These are phyloP conservation scores for Parachlorella kessleri DNA, from an alignment of 139 green algal species.

Conservation along the genomic window DNA sequence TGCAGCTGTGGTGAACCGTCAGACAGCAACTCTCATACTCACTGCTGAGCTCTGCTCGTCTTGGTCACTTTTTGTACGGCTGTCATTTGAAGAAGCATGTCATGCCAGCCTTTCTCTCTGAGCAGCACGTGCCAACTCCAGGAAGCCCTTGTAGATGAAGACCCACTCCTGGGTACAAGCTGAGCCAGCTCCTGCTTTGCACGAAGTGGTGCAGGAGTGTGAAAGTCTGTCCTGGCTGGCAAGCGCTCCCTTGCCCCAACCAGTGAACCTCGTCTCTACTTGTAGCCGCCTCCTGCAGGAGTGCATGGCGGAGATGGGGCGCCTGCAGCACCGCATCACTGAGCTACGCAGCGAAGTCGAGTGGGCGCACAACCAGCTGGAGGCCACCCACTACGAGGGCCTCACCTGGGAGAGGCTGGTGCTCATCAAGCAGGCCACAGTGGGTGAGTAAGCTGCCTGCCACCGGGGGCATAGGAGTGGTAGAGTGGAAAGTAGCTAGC, in stretches of 20 bases:
- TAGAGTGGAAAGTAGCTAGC: too few relatives aligned
- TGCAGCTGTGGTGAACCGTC: too few relatives aligned
- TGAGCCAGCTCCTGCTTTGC: too few relatives aligned
- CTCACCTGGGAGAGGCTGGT: slow-evolving; percentile 23
- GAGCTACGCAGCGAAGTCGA: slow-evolving; percentile 35
- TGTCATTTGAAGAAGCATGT: too few relatives aligned
- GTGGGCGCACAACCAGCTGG: slow-evolving; percentile 21
- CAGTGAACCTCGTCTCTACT: neutral
- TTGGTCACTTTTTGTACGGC: too few relatives aligned
- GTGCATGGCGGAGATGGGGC: slow-evolving; percentile 36
- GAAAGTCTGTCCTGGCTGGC: neutral
- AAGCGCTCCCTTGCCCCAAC: neutral
- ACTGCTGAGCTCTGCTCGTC: too few relatives aligned
- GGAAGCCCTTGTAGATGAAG: too few relatives aligned
- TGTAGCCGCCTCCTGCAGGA: neutral
- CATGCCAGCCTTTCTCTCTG: too few relatives aligned
- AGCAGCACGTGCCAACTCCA: too few relatives aligned
- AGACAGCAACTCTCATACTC: too few relatives aligned
- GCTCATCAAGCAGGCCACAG: slow-evolving; percentile 7
- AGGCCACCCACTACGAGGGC: slow-evolving; percentile 1
- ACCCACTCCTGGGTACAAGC: too few relatives aligned
- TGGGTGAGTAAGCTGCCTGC: neutral
- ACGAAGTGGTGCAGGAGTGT: neutral
- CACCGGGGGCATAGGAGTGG: too few relatives aligned
- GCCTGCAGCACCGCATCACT: slow-evolving; percentile 15